phyloP scores from a whole-genome alignment of 169 alveolate species.

The Cryptosporidium andersoni region DNA sequence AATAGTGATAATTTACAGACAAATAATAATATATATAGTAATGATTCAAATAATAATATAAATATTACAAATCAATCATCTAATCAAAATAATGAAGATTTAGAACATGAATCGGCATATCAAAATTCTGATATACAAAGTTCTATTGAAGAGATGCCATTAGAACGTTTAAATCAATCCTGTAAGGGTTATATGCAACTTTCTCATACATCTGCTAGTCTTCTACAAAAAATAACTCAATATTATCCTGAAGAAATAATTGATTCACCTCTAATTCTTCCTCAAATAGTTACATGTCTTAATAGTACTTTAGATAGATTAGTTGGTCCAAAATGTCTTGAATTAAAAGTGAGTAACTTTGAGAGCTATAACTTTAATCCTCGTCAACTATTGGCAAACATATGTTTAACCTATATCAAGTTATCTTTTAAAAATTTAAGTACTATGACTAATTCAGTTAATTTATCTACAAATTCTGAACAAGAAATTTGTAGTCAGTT shows the following conservation, averaged over 20 bases:
- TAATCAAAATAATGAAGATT: slow-evolving; percentile 10
- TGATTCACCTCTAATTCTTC: slow-evolving; percentile 78
- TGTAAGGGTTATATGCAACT: slow-evolving; percentile 70
- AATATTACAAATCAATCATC: background rate
- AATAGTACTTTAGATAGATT: slow-evolving; percentile 86
- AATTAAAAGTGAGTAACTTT: slow-evolving; percentile 86
- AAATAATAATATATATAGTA: background rate
- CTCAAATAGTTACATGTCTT: slow-evolving; percentile 86
- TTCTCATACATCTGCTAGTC: slow-evolving; percentile 78
- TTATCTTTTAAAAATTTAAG: slow-evolving; percentile 34
- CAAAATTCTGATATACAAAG: background rate
- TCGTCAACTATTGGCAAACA: slow-evolving; percentile 79
- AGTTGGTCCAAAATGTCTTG: slow-evolving; percentile 87
- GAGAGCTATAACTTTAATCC: slow-evolving; percentile 87
- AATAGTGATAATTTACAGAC: slow-evolving; percentile 16
- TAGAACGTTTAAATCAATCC: slow-evolving; percentile 70
- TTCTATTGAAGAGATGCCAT: slow-evolving; percentile 72
- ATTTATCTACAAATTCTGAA: background rate
- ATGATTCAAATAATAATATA: background rate
- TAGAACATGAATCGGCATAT: background rate
- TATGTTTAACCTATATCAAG: slow-evolving; percentile 78
- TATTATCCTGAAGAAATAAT: slow-evolving; percentile 76
- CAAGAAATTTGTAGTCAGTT: slow-evolving; percentile 45
- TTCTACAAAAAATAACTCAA: slow-evolving; percentile 78
- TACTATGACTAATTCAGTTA: background rate